phyloP scores from a whole-genome alignment of 169 alveolate species.

The Plasmodium billcollinsi region DNA sequence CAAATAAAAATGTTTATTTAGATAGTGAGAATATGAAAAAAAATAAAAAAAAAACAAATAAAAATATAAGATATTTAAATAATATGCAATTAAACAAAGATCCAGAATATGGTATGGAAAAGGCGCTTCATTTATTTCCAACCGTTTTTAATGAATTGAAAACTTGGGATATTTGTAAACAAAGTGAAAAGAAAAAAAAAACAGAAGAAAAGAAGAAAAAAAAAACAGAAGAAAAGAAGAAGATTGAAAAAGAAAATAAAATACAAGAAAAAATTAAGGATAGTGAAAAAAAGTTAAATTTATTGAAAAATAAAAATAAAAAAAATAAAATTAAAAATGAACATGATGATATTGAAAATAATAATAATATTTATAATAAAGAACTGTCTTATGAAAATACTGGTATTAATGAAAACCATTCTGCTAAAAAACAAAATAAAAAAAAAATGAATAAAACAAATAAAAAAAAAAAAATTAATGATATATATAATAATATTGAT shows the following conservation, averaged over 20 bases:
- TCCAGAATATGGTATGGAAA: constrained; percentile 13
- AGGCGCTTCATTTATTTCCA: constrained; percentile 38
- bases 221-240: constrained; percentile 1
- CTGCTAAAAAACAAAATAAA: no score
- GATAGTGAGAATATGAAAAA: constrained; percentile 16
- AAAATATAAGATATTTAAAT: not conserved
- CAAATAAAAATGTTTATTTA: not conserved
- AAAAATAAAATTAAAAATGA: no score
- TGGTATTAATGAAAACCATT: not conserved
- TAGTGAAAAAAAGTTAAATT: no score
- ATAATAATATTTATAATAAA: no score
- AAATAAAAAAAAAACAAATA: constrained; percentile 19
- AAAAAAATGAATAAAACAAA: no score
- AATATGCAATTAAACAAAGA: no score
- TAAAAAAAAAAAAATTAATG: constrained; percentile 8
- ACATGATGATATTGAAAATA: no score
- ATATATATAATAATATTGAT: not conserved
- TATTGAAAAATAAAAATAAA: no score
- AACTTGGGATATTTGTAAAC: constrained; percentile 23
- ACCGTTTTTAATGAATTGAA: constrained; percentile 53
- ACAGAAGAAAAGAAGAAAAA: constrained; percentile 6
- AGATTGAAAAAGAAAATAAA: not conserved
- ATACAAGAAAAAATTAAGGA: no score
- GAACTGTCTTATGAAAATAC: not conserved
- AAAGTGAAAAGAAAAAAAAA: constrained; percentile 11